Evolutionary conservation across 345 rosid genomes (phyloP).

Genomic region (Pistacia integerrima): DNA sequence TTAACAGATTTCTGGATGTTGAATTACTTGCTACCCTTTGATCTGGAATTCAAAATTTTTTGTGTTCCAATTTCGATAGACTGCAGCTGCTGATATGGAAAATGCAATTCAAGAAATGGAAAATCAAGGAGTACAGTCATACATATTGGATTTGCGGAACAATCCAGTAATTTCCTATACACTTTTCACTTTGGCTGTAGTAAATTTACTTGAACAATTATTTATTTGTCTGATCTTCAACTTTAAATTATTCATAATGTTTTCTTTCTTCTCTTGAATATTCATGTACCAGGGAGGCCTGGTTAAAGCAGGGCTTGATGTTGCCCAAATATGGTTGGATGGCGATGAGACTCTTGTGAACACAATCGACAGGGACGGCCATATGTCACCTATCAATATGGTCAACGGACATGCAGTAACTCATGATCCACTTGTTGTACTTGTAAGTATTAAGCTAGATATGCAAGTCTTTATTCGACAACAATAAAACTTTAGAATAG

Average conservation of each 20-base stretch:
- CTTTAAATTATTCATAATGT: constrained; percentile 14
- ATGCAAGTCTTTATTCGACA: neutral
- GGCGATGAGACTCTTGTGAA: constrained; percentile 90
- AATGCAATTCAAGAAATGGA: constrained; percentile 74
- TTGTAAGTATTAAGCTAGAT: constrained; percentile 50
- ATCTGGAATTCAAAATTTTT: neutral
- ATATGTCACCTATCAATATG: constrained; percentile 72
- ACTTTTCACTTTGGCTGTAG: neutral
- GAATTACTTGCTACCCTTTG: neutral
- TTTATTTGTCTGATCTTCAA: neutral
- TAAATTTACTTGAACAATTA: neutral
- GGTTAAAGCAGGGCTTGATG: constrained; percentile 90
- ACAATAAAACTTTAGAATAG: too few relatives aligned
- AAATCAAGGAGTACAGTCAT: constrained; percentile 69
- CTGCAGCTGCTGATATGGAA: constrained; percentile 80
- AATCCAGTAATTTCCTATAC: constrained; percentile 55
- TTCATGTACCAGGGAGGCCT: constrained; percentile 67
- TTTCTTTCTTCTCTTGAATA: neutral
- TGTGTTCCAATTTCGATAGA: constrained; percentile 40
- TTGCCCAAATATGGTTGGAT: constrained; percentile 89
- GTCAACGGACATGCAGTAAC: constrained; percentile 80
- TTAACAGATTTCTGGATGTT: neutral
- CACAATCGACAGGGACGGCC: constrained; percentile 81
- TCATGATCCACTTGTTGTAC: constrained; percentile 86
- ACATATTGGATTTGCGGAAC: constrained; percentile 84